Conservation (phyloP, 768 basidiomycete species). For the Coprinellus micaceus region DNA sequence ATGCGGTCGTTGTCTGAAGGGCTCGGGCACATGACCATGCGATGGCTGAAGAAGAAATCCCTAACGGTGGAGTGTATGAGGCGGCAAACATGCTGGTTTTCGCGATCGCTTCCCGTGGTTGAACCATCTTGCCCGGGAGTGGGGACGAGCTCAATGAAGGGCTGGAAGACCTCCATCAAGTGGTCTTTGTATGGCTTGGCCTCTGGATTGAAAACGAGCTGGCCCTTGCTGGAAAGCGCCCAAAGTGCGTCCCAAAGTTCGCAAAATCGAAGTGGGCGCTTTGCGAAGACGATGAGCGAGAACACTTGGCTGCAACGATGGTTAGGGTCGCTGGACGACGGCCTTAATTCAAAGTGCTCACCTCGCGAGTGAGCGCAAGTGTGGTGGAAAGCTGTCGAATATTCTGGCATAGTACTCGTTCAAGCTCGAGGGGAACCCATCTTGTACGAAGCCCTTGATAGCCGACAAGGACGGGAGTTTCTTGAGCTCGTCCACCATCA, state of each 20-base stretch:
- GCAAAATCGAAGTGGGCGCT: slow-evolving; percentile 21
- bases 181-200: slow-evolving; percentile 11
- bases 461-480: slow-evolving; percentile 14
- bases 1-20: slow-evolving; percentile 1
- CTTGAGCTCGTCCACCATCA: slow-evolving; percentile 20
- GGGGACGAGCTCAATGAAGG: slow-evolving; percentile 16
- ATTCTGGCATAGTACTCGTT: slow-evolving; percentile 17
- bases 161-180: slow-evolving; percentile 13
- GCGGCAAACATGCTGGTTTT: slow-evolving; percentile 18
- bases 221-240: slow-evolving; percentile 13
- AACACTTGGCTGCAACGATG: slow-evolving; percentile 22
- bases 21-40: slow-evolving; percentile 12
- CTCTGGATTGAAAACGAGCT: neutral
- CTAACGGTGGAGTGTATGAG: slow-evolving; percentile 25
- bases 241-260: slow-evolving; percentile 24
- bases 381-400: slow-evolving; percentile 13
- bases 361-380: slow-evolving; percentile 14
- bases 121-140: neutral
- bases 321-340: neutral
- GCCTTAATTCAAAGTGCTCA: slow-evolving; percentile 8
- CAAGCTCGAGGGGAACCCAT: slow-evolving; percentile 13
- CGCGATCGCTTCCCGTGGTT: slow-evolving; percentile 4
- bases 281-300: slow-evolving; percentile 24
- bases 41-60: slow-evolving; percentile 20
- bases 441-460: slow-evolving; percentile 16